phyloP scores from a whole-genome alignment of 2,329 filamentous ascomycete species.

The Alternaria triticimaculans region DNA sequence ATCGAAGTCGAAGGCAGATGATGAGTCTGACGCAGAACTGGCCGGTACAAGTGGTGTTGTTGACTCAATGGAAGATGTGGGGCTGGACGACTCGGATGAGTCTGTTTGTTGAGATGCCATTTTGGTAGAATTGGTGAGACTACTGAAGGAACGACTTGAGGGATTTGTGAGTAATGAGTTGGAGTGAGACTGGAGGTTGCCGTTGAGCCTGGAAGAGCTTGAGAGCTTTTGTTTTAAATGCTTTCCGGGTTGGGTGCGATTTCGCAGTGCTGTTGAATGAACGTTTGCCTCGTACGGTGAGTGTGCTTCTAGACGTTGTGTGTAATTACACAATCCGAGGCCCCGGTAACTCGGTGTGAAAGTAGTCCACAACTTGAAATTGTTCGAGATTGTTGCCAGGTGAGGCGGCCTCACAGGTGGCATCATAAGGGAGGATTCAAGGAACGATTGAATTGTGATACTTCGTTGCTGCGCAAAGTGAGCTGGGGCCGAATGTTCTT shows the following conservation, averaged over 20 bases:
- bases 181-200: neutral
- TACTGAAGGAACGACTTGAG: neutral
- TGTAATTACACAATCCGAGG: neutral
- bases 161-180: neutral
- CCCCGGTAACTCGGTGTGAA: neutral
- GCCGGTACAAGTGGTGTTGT: neutral
- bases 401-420: neutral
- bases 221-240: neutral
- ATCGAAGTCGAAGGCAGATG: slow-evolving; percentile 19
- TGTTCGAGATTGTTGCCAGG: neutral
- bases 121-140: neutral
- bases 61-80: neutral
- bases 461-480: too few relatives aligned
- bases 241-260: neutral
- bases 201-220: neutral
- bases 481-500: neutral
- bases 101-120: neutral
- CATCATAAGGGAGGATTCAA: too few relatives aligned
- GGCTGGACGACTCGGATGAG: neutral
- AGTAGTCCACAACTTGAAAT: neutral
- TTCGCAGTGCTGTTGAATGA: neutral
- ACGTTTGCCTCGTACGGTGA: neutral
- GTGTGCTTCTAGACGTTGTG: neutral
- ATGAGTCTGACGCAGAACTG: slow-evolving; percentile 13
- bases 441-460: too few relatives aligned